Evolutionary conservation across 148 eudicot genomes (phyloP).

Genomic region (Fallopia convolvulus): DNA sequence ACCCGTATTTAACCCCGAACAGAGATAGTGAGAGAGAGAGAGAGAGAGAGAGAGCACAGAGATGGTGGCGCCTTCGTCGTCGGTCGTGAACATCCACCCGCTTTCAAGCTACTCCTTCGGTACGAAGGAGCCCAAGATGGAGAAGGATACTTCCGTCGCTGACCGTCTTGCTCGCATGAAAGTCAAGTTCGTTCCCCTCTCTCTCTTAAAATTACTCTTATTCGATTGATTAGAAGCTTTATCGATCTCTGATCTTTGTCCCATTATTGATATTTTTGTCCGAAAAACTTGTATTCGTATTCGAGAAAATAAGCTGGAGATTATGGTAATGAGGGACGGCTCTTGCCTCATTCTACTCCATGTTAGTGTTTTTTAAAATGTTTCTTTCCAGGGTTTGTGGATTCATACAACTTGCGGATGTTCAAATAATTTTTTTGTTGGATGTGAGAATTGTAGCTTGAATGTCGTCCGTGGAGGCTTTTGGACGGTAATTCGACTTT

Average conservation of each 20-base stretch:
- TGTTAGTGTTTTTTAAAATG: not conserved
- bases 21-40: not conserved
- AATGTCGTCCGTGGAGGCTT: not conserved
- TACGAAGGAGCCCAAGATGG: slow-evolving; percentile 85
- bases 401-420: not conserved
- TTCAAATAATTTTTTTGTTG: not conserved
- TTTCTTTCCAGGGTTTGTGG: slow-evolving; percentile 3
- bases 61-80: slow-evolving; percentile 9
- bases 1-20: not conserved
- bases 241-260: not conserved
- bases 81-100: slow-evolving; percentile 57
- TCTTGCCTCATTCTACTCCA: not conserved
- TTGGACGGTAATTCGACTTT: not conserved
- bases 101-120: slow-evolving; percentile 81
- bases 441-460: not conserved
- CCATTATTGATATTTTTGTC: not conserved
- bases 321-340: not conserved
- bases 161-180: slow-evolving; percentile 97
- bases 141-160: slow-evolving; percentile 93
- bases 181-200: slow-evolving; percentile 44
- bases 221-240: not conserved
- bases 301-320: not conserved
- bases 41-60: not conserved
- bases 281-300: not conserved
- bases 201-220: not conserved